Base-by-base conservation (phyloP, 2,329 filamentous ascomycete species). In the Cercospora zeae-maydis region DNA sequence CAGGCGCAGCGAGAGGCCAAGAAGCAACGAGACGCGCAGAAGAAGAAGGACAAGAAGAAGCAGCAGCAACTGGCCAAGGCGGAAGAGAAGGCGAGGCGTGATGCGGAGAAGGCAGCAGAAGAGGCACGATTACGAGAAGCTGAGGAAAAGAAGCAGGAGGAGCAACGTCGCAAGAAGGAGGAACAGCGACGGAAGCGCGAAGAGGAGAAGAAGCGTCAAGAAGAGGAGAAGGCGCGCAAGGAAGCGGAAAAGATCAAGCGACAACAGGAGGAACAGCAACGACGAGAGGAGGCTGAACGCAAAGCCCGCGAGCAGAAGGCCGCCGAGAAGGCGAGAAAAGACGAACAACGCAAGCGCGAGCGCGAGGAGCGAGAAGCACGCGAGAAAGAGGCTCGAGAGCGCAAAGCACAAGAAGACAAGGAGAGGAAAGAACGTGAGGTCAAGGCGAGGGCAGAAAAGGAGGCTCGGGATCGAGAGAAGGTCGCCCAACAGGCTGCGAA, bases 111-210 rank as follows among this genome's bases (percentile, higher is more conserved):
- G 76, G 91, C 90, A 13, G 92, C 90, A 2, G 91, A 96, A 75
- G 92, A 96, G 75, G 89, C 89, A 42, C 88, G 89, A 53, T 83
- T 85, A 49, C 86, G 88, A 68, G 90, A 87, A 54, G 86, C 88
- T 3, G 93, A 97, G 74, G 87, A 88, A 73, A 88, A 88, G 76
- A 90, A 88, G 71, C 81, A 85, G 19, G 91, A 96, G 72, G 92
- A 98, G 77, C 88, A 91, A 73, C 87, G 87, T 69, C 83, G 84
- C 69, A 95, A 88, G 78, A 88, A 88, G 47, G 95, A 99, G 73
- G 93, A 98, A 78, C 93, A 93, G 76, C 87, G 91, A 52, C 92
- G 88, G 80, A 96, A 96, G 79, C 91, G 89, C 72, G 95, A 99
- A 73, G 90, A 91, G 3, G 91, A 96, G 76, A 92, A 88, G 76